Evolutionary conservation across 1,284 basidiomycete genomes (phyloP), one percentile per base, ranked within the genome.

Genomic region (Gomphus bonarii): DNA sequence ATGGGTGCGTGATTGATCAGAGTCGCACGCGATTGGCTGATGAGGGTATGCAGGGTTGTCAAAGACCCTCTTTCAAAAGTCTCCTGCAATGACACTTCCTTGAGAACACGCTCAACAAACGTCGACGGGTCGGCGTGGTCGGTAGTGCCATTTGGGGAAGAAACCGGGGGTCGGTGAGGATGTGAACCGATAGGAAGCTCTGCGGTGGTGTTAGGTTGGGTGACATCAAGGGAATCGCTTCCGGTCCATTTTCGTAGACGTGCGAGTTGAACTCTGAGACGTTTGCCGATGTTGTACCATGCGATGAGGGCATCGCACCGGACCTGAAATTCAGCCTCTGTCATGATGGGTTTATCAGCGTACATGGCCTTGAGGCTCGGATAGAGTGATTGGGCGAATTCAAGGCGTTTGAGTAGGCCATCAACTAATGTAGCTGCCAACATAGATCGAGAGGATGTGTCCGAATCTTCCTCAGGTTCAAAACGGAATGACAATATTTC

Each of bases 11-110:
- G 82, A 58, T 84, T 84, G 62, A 95, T 85, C 68, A 97, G 91
- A 1, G 92, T 88, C 59, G 89, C 84, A 62, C 93, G 90, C 59
- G 94, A 91, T 60, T 86, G 85, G 54, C 86, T 83, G 58, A 99
- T 84, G 63, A 97, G 86, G 18, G 84, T 77, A 67, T 95, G 87
- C 20, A 97, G 83, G 38, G 91, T 92, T 50, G 85, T 83, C 63
- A 99, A 81, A 59, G 93, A 93, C 28, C 93, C 90, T 66, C 90
- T 92, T 71, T 97, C 93, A 68, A 99, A 98, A 3, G 91, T 94
- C 54, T 88, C 80, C 69, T 97, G 89, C 64, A 98, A 84, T 16
- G 88, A 89, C 65, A 97, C 95, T 70, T 99, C 97, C 69, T 98
- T 98, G 60, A 98, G 79, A 43, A 99, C 77, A 40, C 93, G 84